Evolutionary conservation across 257 asterid genomes (phyloP), one percentile per base, ranked within the genome.

Genomic region (Parsonsia alboflavescens): DNA sequence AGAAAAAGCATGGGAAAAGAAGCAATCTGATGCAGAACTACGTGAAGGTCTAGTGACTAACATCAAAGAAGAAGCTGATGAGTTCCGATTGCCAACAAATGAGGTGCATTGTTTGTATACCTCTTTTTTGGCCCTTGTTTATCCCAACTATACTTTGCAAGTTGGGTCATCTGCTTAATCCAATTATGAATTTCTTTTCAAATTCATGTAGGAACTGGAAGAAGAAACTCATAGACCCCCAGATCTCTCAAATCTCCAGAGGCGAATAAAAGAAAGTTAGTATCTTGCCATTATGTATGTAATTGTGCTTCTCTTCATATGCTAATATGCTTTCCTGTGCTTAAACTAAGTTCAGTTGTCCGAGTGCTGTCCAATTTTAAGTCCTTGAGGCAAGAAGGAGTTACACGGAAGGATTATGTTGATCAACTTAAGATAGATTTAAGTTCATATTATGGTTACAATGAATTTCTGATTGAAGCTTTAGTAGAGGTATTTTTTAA

Each of bases 261-360:
- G 93, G 77, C 88, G 97, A 86, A 90, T 90, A 83, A 92, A 89
- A 90, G 93, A 92, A 83, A 83, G 99, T 92, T 78, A 78, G 96
- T 84, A 44, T 73, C 8, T 19, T 56, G 52, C 39, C 71, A 62
- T 26, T 22, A 26, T 73, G n/a, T 62, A 28, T 16, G 13, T 67
- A 16, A 41, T 19, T 46, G 19, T 50, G 22, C 19, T 41, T 33
- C 39, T 50, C 7, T 66, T n/a, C 10, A 10, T 62, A 42, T 30
- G 33, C 53, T 78, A 72, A 33, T 71, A 36, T 68, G 71, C 71
- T 75, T 66, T 9, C 41, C 50, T 75, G 52, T 68, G 73, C 46
- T 81, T 70, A 69, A 70, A 71, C 44, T 68, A 26, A 72, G 81
- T 84, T 81, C 90, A 94, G 99, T 94, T 81, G 96, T 87, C 68